Evolutionary conservation across 177 flowering plant genomes (phyloP).

Genomic region (Tripterygium wilfordii): DNA sequence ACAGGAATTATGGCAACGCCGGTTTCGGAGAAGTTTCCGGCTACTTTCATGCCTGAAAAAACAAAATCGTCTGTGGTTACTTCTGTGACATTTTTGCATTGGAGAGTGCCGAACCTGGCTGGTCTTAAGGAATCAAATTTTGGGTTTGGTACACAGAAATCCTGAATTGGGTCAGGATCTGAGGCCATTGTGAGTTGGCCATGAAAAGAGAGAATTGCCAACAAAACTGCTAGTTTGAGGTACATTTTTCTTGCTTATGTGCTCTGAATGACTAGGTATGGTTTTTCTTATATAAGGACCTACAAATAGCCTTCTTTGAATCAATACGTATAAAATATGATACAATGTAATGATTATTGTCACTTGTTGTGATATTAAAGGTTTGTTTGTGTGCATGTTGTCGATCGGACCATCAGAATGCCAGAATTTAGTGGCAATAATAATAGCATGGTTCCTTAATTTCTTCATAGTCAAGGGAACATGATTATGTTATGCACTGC

Average conservation of each 20-base stretch:
- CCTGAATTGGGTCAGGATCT: constrained; percentile 67
- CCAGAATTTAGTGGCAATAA: no score
- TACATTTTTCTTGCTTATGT: constrained; percentile 15
- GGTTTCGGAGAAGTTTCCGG: constrained; percentile 36
- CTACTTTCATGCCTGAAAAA: constrained; percentile 37
- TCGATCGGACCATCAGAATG: no score
- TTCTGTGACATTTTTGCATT: constrained; percentile 49
- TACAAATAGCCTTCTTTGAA: no score
- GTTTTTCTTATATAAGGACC: no score
- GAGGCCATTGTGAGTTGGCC: constrained; percentile 20
- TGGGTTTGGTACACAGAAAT: constrained; percentile 52
- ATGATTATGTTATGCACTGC: no score
- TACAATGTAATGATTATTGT: no score
- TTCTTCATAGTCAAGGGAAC: no score
- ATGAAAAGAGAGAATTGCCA: constrained; percentile 14
- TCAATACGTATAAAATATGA: no score
- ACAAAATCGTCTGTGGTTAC: constrained; percentile 54
- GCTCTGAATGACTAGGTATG: background rate
- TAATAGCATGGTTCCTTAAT: no score
- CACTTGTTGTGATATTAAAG: no score
- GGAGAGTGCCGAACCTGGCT: constrained; percentile 10
- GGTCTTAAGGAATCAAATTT: constrained; percentile 7
- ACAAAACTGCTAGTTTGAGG: constrained; percentile 4
- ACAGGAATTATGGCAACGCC: constrained; percentile 42
- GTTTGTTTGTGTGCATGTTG: no score